Evolutionary conservation across 495 filamentous ascomycete species (phyloP), one percentile per base, ranked within the genome.

Genomic region (Trichoderma gamsii): DNA sequence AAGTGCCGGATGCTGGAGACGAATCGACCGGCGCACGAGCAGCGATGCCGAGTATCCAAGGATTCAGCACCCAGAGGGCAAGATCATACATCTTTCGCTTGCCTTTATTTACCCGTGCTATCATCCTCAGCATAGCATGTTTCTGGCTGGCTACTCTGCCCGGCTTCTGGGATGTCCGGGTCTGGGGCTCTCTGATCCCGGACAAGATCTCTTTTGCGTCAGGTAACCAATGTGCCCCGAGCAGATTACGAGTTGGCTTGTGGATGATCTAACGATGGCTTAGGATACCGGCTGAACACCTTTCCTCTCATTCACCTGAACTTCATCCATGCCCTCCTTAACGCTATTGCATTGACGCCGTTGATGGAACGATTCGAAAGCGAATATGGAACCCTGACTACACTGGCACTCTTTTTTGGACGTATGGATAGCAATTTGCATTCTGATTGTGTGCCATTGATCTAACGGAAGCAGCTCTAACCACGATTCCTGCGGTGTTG

Each of bases 241-340:
- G 27, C 29, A 23, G 38, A 44, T 12, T 13, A 11, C 13, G n/a
- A 27, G 27, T 27, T 66, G 65, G 52, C 69, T 69, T 65, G 71
- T 64, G 41, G 23, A 13, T 61, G 56, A 27, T 61, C 56, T 61
- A n/a, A 65, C 23, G 64, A 66, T 52, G 68, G 69, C 64, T 61
- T 76, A 97, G 94, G 96, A 84, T 92, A 98, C 76, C 90, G 95
- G 69, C 82, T 93, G 21, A 97, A 97, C 73, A 96, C 93, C 12
- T 99, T 91, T 76, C 93, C 94, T 2, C 82, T 99, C 66, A 89
- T 98, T 67, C 95, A 99, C 76, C 73, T 83, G 41, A 87, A 88
- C 70, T 84, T 94, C 77, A 81, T 96, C 69, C 95, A 98, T 75
- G 80, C 87, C 63, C 70, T 94, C 38, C 75, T 97, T 72, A 97